Evolutionary conservation across 345 rosid genomes (phyloP).

Genomic region (Rhizophora apiculata): DNA sequence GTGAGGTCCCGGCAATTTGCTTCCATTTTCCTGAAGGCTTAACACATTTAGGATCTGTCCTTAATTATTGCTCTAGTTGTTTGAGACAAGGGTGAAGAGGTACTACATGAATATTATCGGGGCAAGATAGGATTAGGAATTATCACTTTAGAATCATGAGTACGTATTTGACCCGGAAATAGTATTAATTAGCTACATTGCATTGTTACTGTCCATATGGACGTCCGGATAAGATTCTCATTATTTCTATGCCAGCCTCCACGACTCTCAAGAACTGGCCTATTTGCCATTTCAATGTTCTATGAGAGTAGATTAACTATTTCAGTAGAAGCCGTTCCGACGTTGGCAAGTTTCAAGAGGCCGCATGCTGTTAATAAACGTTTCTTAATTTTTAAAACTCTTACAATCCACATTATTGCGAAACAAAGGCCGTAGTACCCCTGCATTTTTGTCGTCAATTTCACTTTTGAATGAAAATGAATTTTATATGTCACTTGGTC

Average conservation of each 20-base stretch:
- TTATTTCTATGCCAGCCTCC: not conserved
- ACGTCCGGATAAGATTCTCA: conserved; percentile 4
- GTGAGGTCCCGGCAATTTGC: not conserved
- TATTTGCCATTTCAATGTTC: not conserved
- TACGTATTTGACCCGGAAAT: not conserved
- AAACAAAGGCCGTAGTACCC: too few species aligned
- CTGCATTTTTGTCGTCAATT: too few species aligned
- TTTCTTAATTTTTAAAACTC: too few species aligned
- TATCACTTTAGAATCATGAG: not conserved
- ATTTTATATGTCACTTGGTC: too few species aligned
- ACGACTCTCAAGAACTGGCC: not conserved
- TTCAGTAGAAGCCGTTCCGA: too few species aligned
- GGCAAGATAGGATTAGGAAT: not conserved
- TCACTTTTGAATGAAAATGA: too few species aligned
- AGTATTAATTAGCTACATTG: not conserved
- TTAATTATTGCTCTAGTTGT: not conserved
- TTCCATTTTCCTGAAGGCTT: not conserved
- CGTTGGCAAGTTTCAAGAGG: too few species aligned
- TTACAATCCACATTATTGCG: too few species aligned
- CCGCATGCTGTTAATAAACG: too few species aligned
- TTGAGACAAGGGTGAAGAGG: conserved; percentile 5
- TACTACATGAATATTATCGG: not conserved
- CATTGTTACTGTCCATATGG: not conserved
- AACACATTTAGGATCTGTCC: not conserved
- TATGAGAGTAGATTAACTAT: too few species aligned